These are phyloP conservation scores for Amorphotheca resinae DNA, from an alignment of 495 filamentous ascomycete genomes.

Conservation along the genomic window DNA sequence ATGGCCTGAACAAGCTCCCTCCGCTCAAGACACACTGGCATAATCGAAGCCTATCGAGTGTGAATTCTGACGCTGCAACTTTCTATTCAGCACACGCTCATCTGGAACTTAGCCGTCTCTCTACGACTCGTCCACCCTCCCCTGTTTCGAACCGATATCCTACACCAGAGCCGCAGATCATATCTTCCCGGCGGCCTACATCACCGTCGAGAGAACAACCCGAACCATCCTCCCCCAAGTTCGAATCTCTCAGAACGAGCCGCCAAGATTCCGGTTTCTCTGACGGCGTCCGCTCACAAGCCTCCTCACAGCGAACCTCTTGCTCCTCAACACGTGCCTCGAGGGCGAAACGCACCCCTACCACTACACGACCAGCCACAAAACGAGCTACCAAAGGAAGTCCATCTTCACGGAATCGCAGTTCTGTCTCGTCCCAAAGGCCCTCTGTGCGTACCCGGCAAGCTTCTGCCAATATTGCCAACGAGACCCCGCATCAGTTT, in stretches of 20 bases:
- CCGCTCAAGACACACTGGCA: conserved; percentile 10
- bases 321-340: neutral
- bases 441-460: conserved; percentile 8
- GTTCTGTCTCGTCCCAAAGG: neutral
- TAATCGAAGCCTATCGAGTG: conserved; percentile 11
- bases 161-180: neutral
- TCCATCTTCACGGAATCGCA: neutral
- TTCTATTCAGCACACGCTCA: conserved; percentile 19
- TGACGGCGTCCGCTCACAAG: neutral
- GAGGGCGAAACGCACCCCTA: conserved; percentile 4
- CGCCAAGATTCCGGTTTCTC: conserved; percentile 17
- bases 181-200: neutral
- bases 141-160: conserved; percentile 10
- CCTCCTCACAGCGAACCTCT: conserved; percentile 6
- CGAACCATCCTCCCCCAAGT: conserved; percentile 1
- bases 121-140: neutral
- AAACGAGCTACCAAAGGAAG: conserved; percentile 8
- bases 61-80: conserved; percentile 15
- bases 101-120: neutral
- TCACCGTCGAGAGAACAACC: neutral
- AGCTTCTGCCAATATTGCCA: neutral
- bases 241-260: conserved; percentile 9
- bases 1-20: conserved; percentile 1
- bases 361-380: conserved; percentile 6
- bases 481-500: conserved; percentile 10